Evolutionary conservation across 2,329 filamentous ascomycete genomes (phyloP), one percentile per base, ranked within the genome.

Genomic region (Penicillium digitatum): DNA sequence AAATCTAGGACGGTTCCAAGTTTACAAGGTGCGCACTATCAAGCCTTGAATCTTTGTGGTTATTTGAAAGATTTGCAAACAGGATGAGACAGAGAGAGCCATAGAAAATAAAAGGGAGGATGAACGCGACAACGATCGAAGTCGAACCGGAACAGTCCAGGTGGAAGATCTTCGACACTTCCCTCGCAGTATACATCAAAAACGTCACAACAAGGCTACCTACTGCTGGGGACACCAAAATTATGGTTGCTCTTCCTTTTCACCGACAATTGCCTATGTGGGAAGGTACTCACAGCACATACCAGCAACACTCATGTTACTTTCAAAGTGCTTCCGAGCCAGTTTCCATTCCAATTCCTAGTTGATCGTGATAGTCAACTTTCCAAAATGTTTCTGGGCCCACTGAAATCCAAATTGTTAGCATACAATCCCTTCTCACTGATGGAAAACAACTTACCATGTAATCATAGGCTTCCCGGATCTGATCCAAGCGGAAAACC

Each of bases 321-420:
- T 10, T n/a, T 10, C 5, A 26, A 8, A 14, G 4, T 26, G 14
- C 38, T 16, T 10, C 12, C 24, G 39, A 20, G 8, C 46, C 31
- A 16, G 8, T 27, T 38, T 12, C 3, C 12, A 16, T 32, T 1
- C 27, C 4, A 37, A 16, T 27, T 20, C 18, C 62, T 65, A 73
- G 46, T 68, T 62, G 45, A 73, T 68, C 64, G 78, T 77, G 60
- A 84, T 79, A 3, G 70, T 71, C 40, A 84, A 61, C 69, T 85
- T 84, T 47, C 82, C 81, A 52, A 83, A 76, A 63, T 85, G 81
- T 60, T 78, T 79, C 66, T 81, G 73, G 24, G 70, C 76, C 77
- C 76, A 78, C 71, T 73, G 43, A 54, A 35, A 18, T 22, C 40
- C 14, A 39, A 34, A 22, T 1, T 18, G 56, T 71, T 56, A 72